Evolutionary conservation across 345 rosid species (phyloP).

Genomic region (Corchorus capsularis): DNA sequence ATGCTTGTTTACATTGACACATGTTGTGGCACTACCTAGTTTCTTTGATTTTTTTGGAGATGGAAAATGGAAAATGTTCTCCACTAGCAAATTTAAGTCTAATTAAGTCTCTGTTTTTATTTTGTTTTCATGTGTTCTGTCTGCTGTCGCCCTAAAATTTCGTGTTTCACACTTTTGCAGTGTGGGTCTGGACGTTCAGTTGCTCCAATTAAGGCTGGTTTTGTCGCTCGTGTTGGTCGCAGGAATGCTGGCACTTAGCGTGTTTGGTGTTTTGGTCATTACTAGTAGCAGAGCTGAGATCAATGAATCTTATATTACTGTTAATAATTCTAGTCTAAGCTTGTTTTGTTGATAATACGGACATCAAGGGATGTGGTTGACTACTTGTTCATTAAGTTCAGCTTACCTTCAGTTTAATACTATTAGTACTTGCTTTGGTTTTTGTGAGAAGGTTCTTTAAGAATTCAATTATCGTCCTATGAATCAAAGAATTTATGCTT

Average conservation of each 20-base stretch:
- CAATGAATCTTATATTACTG: not conserved
- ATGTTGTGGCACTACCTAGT: too few species aligned
- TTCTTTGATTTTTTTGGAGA: too few species aligned
- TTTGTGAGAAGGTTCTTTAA: too few species aligned
- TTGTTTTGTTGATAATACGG: not conserved
- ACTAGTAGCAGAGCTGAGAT: too few species aligned
- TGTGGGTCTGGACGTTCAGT: conserved; percentile 97
- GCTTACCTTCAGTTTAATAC: not conserved
- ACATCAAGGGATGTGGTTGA: not conserved
- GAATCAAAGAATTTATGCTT: too few species aligned
- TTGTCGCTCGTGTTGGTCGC: conserved; percentile 97
- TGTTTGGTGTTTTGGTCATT: not conserved
- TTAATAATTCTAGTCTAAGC: not conserved
- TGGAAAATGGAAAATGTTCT: too few species aligned
- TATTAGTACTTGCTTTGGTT: not conserved
- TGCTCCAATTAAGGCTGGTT: conserved; percentile 94
- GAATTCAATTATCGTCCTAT: too few species aligned
- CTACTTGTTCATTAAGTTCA: not conserved
- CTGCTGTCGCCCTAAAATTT: not conserved
- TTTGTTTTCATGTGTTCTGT: not conserved
- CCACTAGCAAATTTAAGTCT: too few species aligned
- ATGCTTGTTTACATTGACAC: too few species aligned
- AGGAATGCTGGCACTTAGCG: conserved; percentile 23
- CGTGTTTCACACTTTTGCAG: conserved; percentile 38
- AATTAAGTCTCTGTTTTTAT: too few species aligned